These are phyloP conservation scores for Fusarium phyllophilum DNA, from an alignment of 2,329 filamentous ascomycete genomes.

Conservation along the genomic window DNA sequence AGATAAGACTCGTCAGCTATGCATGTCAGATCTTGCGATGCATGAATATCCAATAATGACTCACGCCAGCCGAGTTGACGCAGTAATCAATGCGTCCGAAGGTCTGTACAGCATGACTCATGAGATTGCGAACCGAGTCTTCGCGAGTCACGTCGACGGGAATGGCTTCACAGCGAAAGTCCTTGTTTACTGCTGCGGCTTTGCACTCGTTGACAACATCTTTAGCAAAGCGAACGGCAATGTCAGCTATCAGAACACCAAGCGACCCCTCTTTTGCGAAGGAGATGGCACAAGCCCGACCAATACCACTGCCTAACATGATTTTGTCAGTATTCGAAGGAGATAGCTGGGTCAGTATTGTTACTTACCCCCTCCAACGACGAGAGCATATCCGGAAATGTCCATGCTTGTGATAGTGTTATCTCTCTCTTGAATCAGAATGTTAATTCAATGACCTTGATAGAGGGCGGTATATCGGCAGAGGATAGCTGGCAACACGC, in stretches of 20 bases:
- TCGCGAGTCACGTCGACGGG: neutral
- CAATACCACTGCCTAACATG: neutral
- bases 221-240: neutral
- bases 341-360: rapidly evolving
- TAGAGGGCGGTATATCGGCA: too few relatives aligned
- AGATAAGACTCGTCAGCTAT: neutral
- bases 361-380: neutral
- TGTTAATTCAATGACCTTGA: rapidly evolving
- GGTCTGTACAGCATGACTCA: neutral
- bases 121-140: neutral
- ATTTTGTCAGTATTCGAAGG: neutral
- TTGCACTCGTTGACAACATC: neutral
- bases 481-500: rapidly evolving
- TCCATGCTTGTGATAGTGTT: neutral
- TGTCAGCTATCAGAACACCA: neutral
- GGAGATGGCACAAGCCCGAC: neutral
- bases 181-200: neutral
- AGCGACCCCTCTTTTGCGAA: neutral
- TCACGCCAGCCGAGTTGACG: neutral
- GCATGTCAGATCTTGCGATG: neutral
- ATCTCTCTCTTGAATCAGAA: neutral
- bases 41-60: neutral
- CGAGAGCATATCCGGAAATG: neutral
- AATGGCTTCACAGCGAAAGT: neutral
- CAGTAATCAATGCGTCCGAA: neutral